Evolutionary conservation across 768 basidiomycete genomes (phyloP).

Genomic region (Boletellus ananas): DNA sequence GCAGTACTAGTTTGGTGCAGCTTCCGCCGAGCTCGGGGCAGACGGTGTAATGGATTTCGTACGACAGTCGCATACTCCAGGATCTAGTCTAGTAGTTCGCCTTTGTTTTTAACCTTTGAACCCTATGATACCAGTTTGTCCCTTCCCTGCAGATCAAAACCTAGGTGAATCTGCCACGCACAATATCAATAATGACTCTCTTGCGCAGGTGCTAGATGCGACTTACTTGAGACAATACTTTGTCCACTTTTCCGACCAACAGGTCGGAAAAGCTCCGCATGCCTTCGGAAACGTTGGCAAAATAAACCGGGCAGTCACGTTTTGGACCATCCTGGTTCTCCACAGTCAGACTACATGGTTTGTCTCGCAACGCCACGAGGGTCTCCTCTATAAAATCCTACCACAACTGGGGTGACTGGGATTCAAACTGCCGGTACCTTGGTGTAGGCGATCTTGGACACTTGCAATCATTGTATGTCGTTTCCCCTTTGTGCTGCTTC

Average conservation of each 20-base stretch:
- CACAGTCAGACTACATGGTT: constrained; percentile 14
- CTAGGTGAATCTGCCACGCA: constrained; percentile 3
- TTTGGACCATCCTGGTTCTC: neutral
- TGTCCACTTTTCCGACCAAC: constrained; percentile 8
- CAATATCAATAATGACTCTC: neutral
- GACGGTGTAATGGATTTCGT: neutral
- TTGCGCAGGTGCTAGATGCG: no score
- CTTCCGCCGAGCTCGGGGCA: neutral
- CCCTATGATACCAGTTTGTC: no score
- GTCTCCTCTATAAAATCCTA: constrained; percentile 14
- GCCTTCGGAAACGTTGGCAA: neutral
- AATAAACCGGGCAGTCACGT: neutral
- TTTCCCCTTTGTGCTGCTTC: no score
- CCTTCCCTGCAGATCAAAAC: neutral
- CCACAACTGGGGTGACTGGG: constrained; percentile 19
- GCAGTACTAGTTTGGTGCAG: no score
- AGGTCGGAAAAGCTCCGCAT: constrained; percentile 17
- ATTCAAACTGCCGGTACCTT: neutral
- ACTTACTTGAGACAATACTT: constrained; percentile 13
- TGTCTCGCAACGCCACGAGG: constrained; percentile 14
- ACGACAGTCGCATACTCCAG: neutral
- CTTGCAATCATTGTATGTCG: neutral
- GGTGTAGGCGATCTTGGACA: neutral
- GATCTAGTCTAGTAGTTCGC: neutral
- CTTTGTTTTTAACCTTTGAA: neutral